Base-by-base conservation (phyloP, 1,284 basidiomycete species). In the Sporisorium iseilematis-ciliati region DNA sequence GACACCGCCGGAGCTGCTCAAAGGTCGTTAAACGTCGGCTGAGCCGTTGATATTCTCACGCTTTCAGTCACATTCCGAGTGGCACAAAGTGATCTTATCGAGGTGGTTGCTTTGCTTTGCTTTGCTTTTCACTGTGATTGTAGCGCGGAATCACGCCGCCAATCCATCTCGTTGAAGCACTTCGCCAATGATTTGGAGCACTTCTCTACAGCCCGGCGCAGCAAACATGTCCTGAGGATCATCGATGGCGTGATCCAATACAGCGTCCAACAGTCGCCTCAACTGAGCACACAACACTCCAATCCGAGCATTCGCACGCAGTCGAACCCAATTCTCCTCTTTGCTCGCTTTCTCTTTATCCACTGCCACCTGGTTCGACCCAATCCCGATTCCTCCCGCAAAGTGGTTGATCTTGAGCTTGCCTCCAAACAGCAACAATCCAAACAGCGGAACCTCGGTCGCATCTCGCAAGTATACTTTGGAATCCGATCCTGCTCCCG, bases 241-340 rank as follows among this genome's bases (percentile, higher is more conserved):
- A 26, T 68, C 60, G 31, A 74, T 71, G 23, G 61, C 68, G 18
- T 60, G 63, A 31, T 71, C 71, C 31, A 69, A 58, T 40, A 75
- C 63, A 10, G 60, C 51, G 50, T 62, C 79, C 8, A 65, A 25
- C 42, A 75, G 57, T 16, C 31, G 80, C 64, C 94, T 88, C n/a
- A 97, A 86, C 80, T 95, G 93, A 75, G 95, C 95, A 42, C 93
- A 92, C 29, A 97, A 88, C 10, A 95, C 91, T 1, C 93, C 95
- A 48, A 97, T 96, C 7, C 94, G 89, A 18, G 94, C 92, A 88
- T 91, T 92, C 0, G 94, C 93, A 62, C 89, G 90, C 76, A 97
- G 84, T 81, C 89, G 91, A 71, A 97, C 87, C 77, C 85, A 83
- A 0, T 87, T 87, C 53, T 88, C 79, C 16, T 73, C 75, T 21